phyloP scores from a whole-genome alignment of 805 yeast genomes.

The Candida multigemmis region DNA sequence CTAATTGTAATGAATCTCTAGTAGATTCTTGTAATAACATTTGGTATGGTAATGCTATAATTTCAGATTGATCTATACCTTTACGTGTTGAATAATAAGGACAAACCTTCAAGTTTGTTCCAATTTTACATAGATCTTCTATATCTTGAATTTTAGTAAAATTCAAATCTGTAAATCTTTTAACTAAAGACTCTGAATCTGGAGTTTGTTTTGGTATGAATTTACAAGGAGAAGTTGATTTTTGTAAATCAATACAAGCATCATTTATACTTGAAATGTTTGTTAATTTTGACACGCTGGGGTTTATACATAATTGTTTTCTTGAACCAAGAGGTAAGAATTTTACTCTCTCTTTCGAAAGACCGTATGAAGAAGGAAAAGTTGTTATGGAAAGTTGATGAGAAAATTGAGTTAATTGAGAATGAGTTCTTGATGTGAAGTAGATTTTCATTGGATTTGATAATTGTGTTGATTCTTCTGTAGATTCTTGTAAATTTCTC shows the following conservation, averaged over 20 bases:
- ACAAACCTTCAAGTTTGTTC: conserved; percentile 50
- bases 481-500: conserved; percentile 25
- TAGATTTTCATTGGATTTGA: conserved; percentile 36
- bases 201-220: conserved; percentile 10
- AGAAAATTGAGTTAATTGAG: conserved; percentile 77
- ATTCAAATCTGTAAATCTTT: conserved; percentile 44
- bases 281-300: conserved; percentile 40
- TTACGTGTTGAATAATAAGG: conserved; percentile 74
- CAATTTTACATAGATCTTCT: conserved; percentile 64
- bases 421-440: conserved; percentile 84
- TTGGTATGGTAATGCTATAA: conserved; percentile 82
- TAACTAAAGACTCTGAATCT: conserved; percentile 13
- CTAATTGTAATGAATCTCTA: conserved; percentile 49
- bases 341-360: conserved; percentile 45
- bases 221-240: conserved; percentile 18
- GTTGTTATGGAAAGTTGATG: conserved; percentile 55
- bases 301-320: conserved; percentile 75
- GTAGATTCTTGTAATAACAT: conserved; percentile 54
- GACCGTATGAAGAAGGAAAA: conserved; percentile 53
- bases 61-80: conserved; percentile 52
- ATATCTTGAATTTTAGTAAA: conserved; percentile 60
- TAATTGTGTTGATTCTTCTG: conserved; percentile 9
- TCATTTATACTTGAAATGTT: conserved; percentile 61
- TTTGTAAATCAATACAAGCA: conserved; percentile 67
- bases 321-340: conserved; percentile 75